Conservation (phyloP, 108 stramenopile genomes). For the Chaetoceros muelleri region DNA sequence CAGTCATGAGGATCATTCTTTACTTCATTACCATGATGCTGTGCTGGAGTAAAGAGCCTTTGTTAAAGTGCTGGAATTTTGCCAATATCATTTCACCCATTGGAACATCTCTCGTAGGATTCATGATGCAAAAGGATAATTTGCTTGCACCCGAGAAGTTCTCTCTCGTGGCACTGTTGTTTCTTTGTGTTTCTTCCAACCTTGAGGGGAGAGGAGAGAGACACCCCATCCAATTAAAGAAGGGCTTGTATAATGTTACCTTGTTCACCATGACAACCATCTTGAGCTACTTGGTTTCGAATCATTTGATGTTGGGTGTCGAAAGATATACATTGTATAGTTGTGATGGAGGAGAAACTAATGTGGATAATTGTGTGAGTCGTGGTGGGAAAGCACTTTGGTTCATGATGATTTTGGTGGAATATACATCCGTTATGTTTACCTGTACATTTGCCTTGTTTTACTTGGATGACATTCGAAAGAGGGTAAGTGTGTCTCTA, state of each 20-base stretch:
- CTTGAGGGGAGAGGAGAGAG: neutral
- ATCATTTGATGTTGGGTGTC: neutral
- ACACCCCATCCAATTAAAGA: neutral
- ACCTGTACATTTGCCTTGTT: neutral
- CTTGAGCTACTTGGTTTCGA: neutral
- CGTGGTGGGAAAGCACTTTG: neutral
- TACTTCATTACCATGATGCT: neutral
- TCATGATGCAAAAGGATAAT: neutral
- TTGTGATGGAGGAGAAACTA: neutral
- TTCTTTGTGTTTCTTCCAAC: neutral
- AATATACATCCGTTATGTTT: neutral
- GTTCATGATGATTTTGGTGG: neutral
- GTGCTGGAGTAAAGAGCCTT: neutral
- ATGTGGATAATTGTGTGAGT: neutral
- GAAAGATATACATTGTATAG: no score
- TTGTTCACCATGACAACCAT: neutral
- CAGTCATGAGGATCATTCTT: neutral
- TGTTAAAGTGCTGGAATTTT: neutral
- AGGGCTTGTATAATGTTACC: neutral
- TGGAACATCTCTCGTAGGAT: neutral
- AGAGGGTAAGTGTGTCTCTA: slow-evolving; percentile 1
- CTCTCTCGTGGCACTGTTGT: neutral
- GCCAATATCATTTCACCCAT: neutral
- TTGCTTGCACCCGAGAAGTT: neutral
- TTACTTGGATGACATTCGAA: neutral